Conservation (phyloP, 1,139 yeast species). For the Yamadazyma mexicana region DNA sequence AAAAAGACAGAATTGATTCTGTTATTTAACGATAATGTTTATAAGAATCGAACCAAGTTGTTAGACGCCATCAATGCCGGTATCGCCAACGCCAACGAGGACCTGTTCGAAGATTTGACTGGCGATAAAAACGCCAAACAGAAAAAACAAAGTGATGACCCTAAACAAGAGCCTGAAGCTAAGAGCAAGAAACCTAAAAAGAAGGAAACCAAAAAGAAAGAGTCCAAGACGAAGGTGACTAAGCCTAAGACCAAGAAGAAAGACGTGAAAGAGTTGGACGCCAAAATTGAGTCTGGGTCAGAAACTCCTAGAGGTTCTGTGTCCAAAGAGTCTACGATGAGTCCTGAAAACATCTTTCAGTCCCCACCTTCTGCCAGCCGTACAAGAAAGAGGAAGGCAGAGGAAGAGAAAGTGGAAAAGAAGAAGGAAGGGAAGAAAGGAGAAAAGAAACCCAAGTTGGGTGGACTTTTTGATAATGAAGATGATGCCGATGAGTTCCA, state of each 20-base stretch:
- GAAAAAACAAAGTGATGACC: too few relatives aligned
- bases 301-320: conserved; percentile 2
- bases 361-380: conserved; percentile 16
- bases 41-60: conserved; percentile 34
- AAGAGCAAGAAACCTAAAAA: not conserved
- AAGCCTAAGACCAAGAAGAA: conserved; percentile 4
- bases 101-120: conserved; percentile 24
- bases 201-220: conserved; percentile 4
- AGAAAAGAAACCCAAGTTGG: conserved; percentile 8
- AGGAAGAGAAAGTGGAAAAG: not conserved
- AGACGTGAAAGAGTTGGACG: not conserved
- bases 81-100: conserved; percentile 21
- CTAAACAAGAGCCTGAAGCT: too few relatives aligned
- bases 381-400: conserved; percentile 4
- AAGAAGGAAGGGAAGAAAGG: not conserved
- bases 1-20: conserved; percentile 61
- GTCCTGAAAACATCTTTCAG: conserved; percentile 44
- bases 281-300: not conserved
- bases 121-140: not conserved
- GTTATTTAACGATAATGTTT: conserved; percentile 51
- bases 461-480: conserved; percentile 15
- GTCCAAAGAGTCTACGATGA: conserved; percentile 20
- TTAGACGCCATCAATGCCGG: conserved; percentile 20
- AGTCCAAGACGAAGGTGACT: not conserved
- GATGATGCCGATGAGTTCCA: conserved; percentile 10